These are phyloP conservation scores for Aspergillus sp. DNA, from an alignment of 2,329 filamentous ascomycete genomes.

Conservation along the genomic window DNA sequence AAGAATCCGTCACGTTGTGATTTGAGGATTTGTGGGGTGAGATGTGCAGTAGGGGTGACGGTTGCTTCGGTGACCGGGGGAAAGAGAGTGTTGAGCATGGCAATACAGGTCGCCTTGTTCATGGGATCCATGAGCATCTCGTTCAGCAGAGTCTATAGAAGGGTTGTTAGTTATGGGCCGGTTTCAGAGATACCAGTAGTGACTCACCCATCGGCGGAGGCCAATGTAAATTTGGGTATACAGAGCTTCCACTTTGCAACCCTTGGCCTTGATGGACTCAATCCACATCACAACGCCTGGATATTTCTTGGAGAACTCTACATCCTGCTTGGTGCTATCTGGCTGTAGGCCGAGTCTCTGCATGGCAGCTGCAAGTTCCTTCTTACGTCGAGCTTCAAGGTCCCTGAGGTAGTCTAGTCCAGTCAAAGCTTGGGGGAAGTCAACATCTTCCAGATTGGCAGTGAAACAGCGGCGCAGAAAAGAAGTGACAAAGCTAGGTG, in stretches of 20 bases:
- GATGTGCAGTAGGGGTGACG: conserved; percentile 50
- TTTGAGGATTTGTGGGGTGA: conserved; percentile 54
- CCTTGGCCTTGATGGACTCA: conserved; percentile 51
- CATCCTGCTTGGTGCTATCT: conserved; percentile 49
- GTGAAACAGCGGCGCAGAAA: conserved; percentile 63
- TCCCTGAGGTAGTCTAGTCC: conserved; percentile 67
- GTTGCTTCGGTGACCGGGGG: conserved; percentile 53
- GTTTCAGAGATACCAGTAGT: background rate
- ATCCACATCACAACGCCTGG: conserved; percentile 59
- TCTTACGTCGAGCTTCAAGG: conserved; percentile 59
- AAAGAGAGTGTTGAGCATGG: conserved; percentile 67
- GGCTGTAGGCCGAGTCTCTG: conserved; percentile 53
- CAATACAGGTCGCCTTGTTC: conserved; percentile 65
- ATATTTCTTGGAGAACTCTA: conserved; percentile 51
- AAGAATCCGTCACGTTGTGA: conserved; percentile 63
- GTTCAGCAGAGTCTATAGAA: conserved; percentile 59
- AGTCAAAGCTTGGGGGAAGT: conserved; percentile 65
- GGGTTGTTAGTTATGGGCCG: conserved; percentile 18
- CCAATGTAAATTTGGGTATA: conserved; percentile 64
- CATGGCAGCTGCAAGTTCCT: conserved; percentile 57
- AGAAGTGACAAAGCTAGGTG: conserved; percentile 61
- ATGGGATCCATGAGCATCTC: conserved; percentile 63
- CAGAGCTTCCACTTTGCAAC: conserved; percentile 52
- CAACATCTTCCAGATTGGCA: conserved; percentile 55
- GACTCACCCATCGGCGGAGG: conserved; percentile 62